Evolutionary conservation across 805 yeast species (phyloP).

Genomic region (Metschnikowia matae): DNA sequence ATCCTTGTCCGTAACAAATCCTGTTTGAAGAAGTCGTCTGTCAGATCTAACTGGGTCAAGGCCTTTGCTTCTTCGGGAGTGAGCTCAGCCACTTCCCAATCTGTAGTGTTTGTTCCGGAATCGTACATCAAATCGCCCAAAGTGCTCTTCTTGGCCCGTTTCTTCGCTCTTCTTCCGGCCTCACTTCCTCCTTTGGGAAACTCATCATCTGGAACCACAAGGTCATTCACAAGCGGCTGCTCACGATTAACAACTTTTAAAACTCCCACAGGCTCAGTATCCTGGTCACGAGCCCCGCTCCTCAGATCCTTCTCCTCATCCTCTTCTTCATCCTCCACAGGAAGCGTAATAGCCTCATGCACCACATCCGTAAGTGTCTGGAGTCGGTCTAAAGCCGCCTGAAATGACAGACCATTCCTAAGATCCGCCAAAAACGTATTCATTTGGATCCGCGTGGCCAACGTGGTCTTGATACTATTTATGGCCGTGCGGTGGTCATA

Average conservation of each 20-base stretch:
- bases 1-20: slow-evolving; percentile 45
- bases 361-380: slow-evolving; percentile 45
- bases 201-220: slow-evolving; percentile 46
- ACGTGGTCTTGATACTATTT: slow-evolving; percentile 35
- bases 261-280: slow-evolving; percentile 54
- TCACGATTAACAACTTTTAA: slow-evolving; percentile 44
- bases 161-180: slow-evolving; percentile 1
- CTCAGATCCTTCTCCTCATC: slow-evolving; percentile 32
- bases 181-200: slow-evolving; percentile 4
- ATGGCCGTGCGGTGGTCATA: slow-evolving; percentile 11
- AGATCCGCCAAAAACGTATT: slow-evolving; percentile 37
- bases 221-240: slow-evolving; percentile 48
- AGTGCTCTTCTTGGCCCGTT: slow-evolving; percentile 10
- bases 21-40: slow-evolving; percentile 37
- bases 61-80: slow-evolving; percentile 31
- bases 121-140: slow-evolving; percentile 8
- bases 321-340: slow-evolving; percentile 42
- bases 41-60: slow-evolving; percentile 33
- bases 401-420: slow-evolving; percentile 44
- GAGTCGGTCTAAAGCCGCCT: slow-evolving; percentile 50
- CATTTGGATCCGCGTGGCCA: slow-evolving; percentile 42
- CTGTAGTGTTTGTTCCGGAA: slow-evolving; percentile 15
- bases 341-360: slow-evolving; percentile 45
- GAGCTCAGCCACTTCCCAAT: slow-evolving; percentile 31
- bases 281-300: slow-evolving; percentile 17